Evolutionary conservation across 495 filamentous ascomycete genomes (phyloP).

Genomic region (Penicillium pancosmium): DNA sequence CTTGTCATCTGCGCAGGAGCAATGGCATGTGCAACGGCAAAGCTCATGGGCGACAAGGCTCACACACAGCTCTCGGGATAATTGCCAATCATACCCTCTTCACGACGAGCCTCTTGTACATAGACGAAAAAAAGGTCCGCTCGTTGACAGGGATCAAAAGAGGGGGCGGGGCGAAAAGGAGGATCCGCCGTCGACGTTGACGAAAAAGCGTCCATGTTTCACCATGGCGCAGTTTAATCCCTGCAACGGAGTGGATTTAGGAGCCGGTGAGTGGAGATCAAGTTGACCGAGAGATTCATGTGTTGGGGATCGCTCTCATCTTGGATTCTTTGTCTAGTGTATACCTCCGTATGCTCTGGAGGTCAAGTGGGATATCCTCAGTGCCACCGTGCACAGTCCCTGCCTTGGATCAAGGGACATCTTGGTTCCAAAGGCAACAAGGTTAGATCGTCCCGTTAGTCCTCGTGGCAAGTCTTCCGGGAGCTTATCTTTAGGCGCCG

Average conservation of each 20-base stretch:
- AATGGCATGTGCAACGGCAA: slow-evolving; percentile 9
- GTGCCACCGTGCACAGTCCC: neutral
- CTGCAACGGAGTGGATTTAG: slow-evolving; percentile 26
- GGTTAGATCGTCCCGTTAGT: slow-evolving; percentile 37
- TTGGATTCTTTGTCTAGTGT: slow-evolving; percentile 1
- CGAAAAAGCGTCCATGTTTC: slow-evolving; percentile 20
- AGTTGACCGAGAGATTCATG: neutral
- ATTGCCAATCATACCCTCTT: neutral
- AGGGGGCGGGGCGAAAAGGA: slow-evolving; percentile 20
- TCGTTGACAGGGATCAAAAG: slow-evolving; percentile 31
- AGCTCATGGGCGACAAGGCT: slow-evolving; percentile 8
- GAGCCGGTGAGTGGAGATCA: slow-evolving; percentile 17
- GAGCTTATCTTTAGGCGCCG: slow-evolving; percentile 27
- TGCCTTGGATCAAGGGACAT: neutral
- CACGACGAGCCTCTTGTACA: neutral
- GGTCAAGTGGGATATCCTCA: neutral
- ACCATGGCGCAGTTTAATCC: slow-evolving; percentile 25
- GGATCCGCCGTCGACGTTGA: slow-evolving; percentile 12
- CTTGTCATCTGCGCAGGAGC: neutral
- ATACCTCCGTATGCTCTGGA: neutral
- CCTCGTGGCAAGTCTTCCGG: slow-evolving; percentile 21
- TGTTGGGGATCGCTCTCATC: neutral
- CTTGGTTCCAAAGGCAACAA: slow-evolving; percentile 22
- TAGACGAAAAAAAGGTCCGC: slow-evolving; percentile 5
- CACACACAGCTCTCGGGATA: slow-evolving; percentile 2